Evolutionary conservation across 345 rosid species (phyloP), one percentile per base, ranked within the genome.

Genomic region (Gossypioides kirkii): DNA sequence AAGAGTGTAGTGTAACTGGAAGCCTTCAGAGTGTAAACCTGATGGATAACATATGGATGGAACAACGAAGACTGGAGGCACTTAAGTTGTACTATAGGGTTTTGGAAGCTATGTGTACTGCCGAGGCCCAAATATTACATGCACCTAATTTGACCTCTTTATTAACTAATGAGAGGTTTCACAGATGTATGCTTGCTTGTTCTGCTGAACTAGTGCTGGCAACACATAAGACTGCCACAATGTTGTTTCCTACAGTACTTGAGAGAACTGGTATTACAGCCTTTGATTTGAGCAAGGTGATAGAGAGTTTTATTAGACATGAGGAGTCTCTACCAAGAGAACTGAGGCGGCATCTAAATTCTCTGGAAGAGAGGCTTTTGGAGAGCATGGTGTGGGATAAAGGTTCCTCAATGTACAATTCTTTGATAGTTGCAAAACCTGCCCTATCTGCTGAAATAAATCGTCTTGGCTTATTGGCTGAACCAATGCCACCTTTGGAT

Each of bases 361-460:
- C 98, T 16, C 73, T 95, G 81, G 99, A 95, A 85, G 97, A 95
- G 86, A 84, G 94, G 52, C 96, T 95, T 78, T 79, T 95, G 79
- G 98, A 95, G 87, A 92, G 95, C 81, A 89, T 95, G 99, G 99
- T 92, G 20, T 95, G 98, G 99, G 97, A 91, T 78, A 95, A 87
- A 79, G 97, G 97, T 66, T 95, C 97, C 46, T 92, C 99, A 50
- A 86, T 92, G 97, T 95, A 90, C 86, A 95, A 95, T 77, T 95
- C 98, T 52, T 82, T 95, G 87, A 82, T 85, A 36, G 93, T 92
- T 78, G 99, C 99, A 66, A 88, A 87, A 76, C 89, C 98, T 38
- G 53, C 84, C 16, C 87, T 87, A 49, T 82, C 91, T 14, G 70
- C 78, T 20, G 98, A 92, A 65, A 92, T 95, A 72, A 86, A 78